These are phyloP conservation scores for Zygotorulaspora mrakii DNA, from an alignment of 1,139 yeast genomes.

Conservation along the genomic window DNA sequence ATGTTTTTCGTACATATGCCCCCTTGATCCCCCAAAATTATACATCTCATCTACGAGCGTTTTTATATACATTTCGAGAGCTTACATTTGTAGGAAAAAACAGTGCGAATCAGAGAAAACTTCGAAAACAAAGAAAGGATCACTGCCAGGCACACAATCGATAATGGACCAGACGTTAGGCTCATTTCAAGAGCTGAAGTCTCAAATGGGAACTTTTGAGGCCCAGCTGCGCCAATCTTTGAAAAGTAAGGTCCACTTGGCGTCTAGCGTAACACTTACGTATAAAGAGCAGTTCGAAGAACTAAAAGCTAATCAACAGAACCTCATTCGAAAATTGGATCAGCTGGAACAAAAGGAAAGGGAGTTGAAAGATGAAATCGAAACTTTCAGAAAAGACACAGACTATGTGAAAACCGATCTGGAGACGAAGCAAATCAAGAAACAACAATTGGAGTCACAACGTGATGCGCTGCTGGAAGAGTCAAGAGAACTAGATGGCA, in stretches of 20 bases:
- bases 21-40: no score
- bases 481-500: conserved; percentile 21
- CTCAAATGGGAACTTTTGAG: conserved; percentile 30
- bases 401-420: conserved; percentile 24
- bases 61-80: no score
- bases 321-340: conserved; percentile 31
- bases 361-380: conserved; percentile 21
- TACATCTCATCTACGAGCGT: no score
- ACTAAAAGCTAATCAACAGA: conserved; percentile 16
- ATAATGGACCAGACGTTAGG: conserved; percentile 11
- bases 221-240: conserved; percentile 27
- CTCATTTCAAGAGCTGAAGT: conserved; percentile 25
- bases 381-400: conserved; percentile 16
- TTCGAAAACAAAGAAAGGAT: conserved; percentile 1
- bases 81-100: no score
- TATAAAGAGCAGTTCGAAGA: conserved; percentile 23
- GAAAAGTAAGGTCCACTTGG: conserved; percentile 25
- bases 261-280: conserved; percentile 24
- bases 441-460: conserved; percentile 22
- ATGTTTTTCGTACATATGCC: no score
- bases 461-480: conserved; percentile 20
- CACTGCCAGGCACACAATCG: neutral
- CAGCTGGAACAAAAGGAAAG: conserved; percentile 37
- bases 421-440: conserved; percentile 22
- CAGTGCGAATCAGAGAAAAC: neutral